Evolutionary conservation across 306 rosid species (phyloP).

Genomic region (Pyrus pyrifolia): DNA sequence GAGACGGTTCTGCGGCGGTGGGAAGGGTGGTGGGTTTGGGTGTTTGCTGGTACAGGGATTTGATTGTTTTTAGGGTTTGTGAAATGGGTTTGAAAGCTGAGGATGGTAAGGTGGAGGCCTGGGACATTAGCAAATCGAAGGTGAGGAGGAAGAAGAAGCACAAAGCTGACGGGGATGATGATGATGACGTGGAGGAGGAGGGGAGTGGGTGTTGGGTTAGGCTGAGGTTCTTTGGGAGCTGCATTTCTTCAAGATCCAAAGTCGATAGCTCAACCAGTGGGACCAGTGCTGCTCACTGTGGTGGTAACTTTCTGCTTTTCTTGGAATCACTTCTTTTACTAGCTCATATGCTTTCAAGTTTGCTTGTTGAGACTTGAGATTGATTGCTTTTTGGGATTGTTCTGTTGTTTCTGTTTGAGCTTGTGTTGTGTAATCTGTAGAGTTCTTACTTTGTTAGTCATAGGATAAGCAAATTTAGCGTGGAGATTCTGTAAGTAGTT

Average conservation of each 20-base stretch:
- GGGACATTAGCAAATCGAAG: conserved; percentile 65
- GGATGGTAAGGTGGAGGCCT: conserved; percentile 73
- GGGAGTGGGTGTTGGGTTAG: conserved; percentile 80
- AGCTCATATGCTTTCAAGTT: conserved; percentile 4
- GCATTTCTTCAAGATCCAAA: conserved; percentile 99
- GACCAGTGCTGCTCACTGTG: conserved; percentile 67
- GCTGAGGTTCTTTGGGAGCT: conserved; percentile 70
- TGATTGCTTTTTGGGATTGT: conserved; percentile 1
- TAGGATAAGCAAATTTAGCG: conserved; percentile 8
- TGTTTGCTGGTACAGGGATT: conserved; percentile 41
- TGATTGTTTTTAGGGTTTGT: conserved; percentile 41
- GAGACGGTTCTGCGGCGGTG: background rate
- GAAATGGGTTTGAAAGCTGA: conserved; percentile 69
- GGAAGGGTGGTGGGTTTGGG: conserved; percentile 29
- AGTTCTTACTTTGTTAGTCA: conserved; percentile 3
- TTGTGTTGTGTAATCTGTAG: background rate
- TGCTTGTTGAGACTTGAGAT: background rate
- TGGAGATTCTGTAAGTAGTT: background rate
- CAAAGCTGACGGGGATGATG: conserved; percentile 22
- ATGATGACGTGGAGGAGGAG: conserved; percentile 34
- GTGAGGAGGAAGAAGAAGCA: conserved; percentile 49
- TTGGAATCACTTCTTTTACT: background rate
- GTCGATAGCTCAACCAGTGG: conserved; percentile 88
- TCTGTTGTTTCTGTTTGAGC: conserved; percentile 8
- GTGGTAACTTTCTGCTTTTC: conserved; percentile 48